Evolutionary conservation across 805 yeast species (phyloP), one percentile per base, ranked within the genome.

Genomic region (Saccharomycopsis sp.): DNA sequence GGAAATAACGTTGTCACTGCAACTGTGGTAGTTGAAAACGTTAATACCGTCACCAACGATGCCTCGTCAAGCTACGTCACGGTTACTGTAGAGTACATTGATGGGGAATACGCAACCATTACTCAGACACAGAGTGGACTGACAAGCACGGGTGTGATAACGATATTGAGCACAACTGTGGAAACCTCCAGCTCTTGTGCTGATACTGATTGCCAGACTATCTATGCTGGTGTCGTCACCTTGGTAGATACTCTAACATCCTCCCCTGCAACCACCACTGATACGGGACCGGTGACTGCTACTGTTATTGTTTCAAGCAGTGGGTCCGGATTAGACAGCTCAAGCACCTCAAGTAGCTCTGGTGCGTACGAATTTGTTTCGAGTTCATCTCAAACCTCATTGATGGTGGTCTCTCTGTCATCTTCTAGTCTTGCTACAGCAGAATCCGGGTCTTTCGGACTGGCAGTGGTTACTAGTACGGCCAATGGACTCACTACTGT

Each of bases 1-100:
- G 47, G 52, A 23, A 47, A 58, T 24, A 48, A 52, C 23, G 58
- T 58, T 18, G 56, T 56, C 46, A 58, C 61, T 8, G 61, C 48
- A 8, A 58, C 61, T 3, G 50, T 58, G 9, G 41, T 55, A 24
- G 54, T 58, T 16, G 59, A 52, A 24, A 55, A 58, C 29, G 24
- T 40, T 18, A 34, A 58, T n/a, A 55, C 59, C 15, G 20, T 51
- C n/a, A 51, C 20, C 29, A 29, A 15, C 15, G 23, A 16, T n/a
- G 47, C 16, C 21, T 15, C 14, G 2, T n/a, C 14, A 20, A 44
- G 50, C 18, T 57, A 34, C 23, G 59, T 48, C 9, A 57, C 59
- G 15, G 47, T 54, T n/a, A 52, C 50, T 46, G 53, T 56, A 2
- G 57, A 44, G 14, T 44, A 41, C 23, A 40, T 15, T 40, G 51